Percentiles rank a stretch among this genome's conserved stretches.
Evolutionary conservation across 805 yeast species (phyloP).

Genomic region (Wickerhamiella australiensis): DNA sequence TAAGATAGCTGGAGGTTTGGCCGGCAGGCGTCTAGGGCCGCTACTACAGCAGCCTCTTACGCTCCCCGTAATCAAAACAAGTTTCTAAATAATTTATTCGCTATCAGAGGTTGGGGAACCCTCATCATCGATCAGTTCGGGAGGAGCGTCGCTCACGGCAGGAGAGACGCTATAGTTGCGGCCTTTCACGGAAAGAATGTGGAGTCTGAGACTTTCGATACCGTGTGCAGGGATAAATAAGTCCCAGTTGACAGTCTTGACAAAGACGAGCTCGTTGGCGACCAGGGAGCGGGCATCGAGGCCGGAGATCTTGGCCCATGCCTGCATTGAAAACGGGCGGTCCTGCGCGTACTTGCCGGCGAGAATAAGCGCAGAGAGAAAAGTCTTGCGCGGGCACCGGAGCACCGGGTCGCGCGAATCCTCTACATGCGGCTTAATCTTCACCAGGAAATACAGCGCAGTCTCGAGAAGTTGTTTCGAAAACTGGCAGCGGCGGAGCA

Average conservation of each 20-base stretch:
- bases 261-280: slow-evolving; percentile 41
- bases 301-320: slow-evolving; percentile 71
- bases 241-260: slow-evolving; percentile 44
- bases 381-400: slow-evolving; percentile 52
- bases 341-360: slow-evolving; percentile 68
- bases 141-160: background rate
- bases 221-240: slow-evolving; percentile 37
- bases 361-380: slow-evolving; percentile 55
- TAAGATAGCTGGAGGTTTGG: too few relatives aligned
- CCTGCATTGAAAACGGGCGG: slow-evolving; percentile 50
- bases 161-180: background rate
- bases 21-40: too few relatives aligned
- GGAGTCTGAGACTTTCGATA: slow-evolving; percentile 5
- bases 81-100: slow-evolving; percentile 1
- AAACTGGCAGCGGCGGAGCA: slow-evolving; percentile 41
- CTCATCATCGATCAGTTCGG: slow-evolving; percentile 8
- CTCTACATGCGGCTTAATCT: slow-evolving; percentile 29
- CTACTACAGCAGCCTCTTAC: too few relatives aligned
- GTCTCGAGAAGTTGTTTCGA: slow-evolving; percentile 53
- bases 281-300: slow-evolving; percentile 40
- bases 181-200: background rate
- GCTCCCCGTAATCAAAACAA: too few relatives aligned
- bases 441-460: slow-evolving; percentile 51
- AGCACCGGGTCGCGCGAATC: slow-evolving; percentile 12
- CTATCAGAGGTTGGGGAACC: slow-evolving; percentile 1